These are phyloP conservation scores for Aspergillus japonicus DNA, from an alignment of 2,329 filamentous ascomycete species.

Conservation along the genomic window DNA sequence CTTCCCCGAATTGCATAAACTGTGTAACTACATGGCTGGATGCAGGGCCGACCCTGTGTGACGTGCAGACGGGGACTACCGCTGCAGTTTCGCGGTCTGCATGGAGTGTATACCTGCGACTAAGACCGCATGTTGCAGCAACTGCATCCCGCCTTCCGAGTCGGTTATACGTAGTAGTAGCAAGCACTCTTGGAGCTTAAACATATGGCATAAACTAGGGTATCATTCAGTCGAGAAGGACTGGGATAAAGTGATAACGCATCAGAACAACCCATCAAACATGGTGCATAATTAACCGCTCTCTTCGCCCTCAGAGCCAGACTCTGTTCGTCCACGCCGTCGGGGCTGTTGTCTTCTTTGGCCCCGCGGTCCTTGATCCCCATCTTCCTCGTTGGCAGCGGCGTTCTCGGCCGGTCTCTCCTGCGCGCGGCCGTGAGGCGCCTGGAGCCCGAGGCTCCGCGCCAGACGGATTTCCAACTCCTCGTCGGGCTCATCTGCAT, in stretches of 20 bases:
- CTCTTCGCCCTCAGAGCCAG: background rate
- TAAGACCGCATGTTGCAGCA: background rate
- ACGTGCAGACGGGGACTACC: background rate
- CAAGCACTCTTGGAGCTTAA: background rate
- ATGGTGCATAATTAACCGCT: background rate
- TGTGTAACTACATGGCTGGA: background rate
- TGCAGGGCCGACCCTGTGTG: background rate
- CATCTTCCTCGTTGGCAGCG: background rate
- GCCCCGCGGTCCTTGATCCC: slow-evolving; percentile 5
- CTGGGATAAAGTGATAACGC: background rate
- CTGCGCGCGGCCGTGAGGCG: background rate
- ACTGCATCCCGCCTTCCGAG: background rate
- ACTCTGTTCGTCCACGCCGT: background rate
- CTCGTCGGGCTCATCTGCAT: slow-evolving; percentile 19
- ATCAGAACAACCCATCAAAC: background rate
- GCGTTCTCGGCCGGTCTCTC: slow-evolving; percentile 10
- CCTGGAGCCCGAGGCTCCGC: slow-evolving; percentile 59
- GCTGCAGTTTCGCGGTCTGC: background rate
- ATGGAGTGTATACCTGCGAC: too few species aligned
- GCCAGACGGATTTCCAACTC: slow-evolving; percentile 62
- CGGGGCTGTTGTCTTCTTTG: background rate
- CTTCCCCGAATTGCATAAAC: background rate
- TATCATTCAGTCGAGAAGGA: background rate
- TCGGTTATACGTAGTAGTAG: background rate
- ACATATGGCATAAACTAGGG: background rate